Base-by-base conservation (phyloP, 1,284 basidiomycete genomes). In the Cerrena zonata region DNA sequence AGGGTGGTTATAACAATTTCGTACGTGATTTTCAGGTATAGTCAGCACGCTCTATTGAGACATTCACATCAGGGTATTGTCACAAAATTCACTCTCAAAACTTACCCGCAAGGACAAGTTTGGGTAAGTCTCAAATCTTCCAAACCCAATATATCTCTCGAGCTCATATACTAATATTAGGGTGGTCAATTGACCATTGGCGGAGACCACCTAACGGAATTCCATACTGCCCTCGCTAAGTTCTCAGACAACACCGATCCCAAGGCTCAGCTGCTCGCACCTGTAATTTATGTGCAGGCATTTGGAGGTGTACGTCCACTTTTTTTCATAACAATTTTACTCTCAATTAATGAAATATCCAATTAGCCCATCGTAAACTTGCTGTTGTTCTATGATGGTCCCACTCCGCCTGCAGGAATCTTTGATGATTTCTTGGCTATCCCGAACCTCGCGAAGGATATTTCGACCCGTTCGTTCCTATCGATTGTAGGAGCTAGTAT, bases 231-330 rank as follows among this genome's bases (percentile, higher is more conserved):
- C 0, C 74, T 74, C 0, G 69, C 69, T 12, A 71, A 72, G 18
- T 86, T 83, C 60, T 59, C 69, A 2, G 63, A 67, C 5, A 71
- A 68, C 11, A 75, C 60, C 0, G 81, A 84, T 56, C 79, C 79
- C 0, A 86, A 84, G 62, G 85, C 84, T 4, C 65, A 60, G 1
- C 5, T 50, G 15, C 39, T 50, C 7, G 21, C 49, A 3, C 34
- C 4, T 48, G 24, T 10, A 45, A 15, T 12, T 39, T 5, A n/a
- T 36, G 43, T 18, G 23, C 24, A 13, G 39, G 22, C 5, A 26
- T 22, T 19, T 23, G 43, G 26, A 13, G 12, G n/a, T n/a, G n/a
- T n/a, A 46, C 43, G 13, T 50, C 37, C 18, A 48, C n/a, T 13
- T 44, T 13, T 22, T 34, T 48, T n/a, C 36, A 27, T 23, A 40